A percentile compares a stretch with the other conserved stretches of the same genome.
These are phyloP conservation scores for Paraphoma chrysanthemicola DNA, from an alignment of 2,329 filamentous ascomycete species.

Conservation along the genomic window DNA sequence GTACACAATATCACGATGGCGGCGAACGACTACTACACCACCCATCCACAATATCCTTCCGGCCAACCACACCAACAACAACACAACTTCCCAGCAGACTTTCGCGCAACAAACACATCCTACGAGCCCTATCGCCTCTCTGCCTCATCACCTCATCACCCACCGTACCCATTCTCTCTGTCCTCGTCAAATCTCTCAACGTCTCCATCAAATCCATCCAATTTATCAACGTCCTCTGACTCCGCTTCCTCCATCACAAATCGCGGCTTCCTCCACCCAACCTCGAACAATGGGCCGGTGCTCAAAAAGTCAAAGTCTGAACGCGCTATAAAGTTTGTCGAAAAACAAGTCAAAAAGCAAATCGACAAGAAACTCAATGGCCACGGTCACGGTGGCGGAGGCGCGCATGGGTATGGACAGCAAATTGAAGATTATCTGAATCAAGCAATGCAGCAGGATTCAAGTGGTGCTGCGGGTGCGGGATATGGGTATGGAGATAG, in stretches of 20 bases:
- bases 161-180: background rate
- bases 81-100: background rate
- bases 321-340: conserved; percentile 4
- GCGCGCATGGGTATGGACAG: no score
- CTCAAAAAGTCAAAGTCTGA: conserved; percentile 3
- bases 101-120: background rate
- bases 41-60: background rate
- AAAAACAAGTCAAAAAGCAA: conserved; percentile 6
- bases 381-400: no score
- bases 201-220: background rate
- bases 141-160: background rate
- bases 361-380: conserved; percentile 3
- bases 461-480: no score
- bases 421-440: no score
- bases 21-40: conserved; percentile 4
- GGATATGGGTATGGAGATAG: no score
- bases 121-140: background rate
- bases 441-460: no score
- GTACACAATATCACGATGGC: background rate
- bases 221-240: background rate
- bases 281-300: background rate
- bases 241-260: background rate
- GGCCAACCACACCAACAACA: background rate
- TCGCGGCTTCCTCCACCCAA: background rate
- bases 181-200: background rate